A percentile compares a stretch with the other conserved stretches of the same genome.
Conservation (phyloP, 2,329 filamentous ascomycete genomes). For the Venturia pyrina region DNA sequence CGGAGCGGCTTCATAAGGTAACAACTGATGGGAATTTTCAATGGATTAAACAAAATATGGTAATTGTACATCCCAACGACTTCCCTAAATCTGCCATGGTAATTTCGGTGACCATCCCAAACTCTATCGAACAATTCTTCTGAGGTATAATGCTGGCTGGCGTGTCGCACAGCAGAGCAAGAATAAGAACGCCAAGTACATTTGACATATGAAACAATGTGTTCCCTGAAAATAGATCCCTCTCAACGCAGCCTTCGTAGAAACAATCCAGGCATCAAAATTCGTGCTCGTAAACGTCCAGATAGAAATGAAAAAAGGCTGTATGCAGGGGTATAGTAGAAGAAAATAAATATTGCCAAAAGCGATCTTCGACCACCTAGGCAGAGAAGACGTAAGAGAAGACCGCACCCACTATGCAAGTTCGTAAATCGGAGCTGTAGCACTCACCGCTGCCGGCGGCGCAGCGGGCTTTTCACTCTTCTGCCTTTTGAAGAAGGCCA, state of each 20-base stretch:
- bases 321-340: background rate
- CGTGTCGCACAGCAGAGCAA: background rate
- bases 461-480: background rate
- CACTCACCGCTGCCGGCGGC: background rate
- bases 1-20: no score
- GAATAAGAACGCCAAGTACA: background rate
- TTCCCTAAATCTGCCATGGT: background rate
- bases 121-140: background rate
- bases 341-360: background rate
- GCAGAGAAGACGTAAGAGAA: no score
- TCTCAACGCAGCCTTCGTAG: background rate
- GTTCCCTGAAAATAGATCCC: background rate
- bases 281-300: background rate
- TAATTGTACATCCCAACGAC: background rate
- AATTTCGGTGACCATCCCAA: background rate
- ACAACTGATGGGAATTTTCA: no score
- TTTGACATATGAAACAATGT: background rate
- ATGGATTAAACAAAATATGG: background rate
- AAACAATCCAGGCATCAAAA: background rate
- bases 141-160: background rate
- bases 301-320: background rate
- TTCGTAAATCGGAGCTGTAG: background rate
- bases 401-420: background rate
- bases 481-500: slow-evolving; percentile 1
- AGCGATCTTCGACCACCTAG: background rate